Evolutionary conservation across 305 asterid species (phyloP).

Genomic region (Ajuga reptans): DNA sequence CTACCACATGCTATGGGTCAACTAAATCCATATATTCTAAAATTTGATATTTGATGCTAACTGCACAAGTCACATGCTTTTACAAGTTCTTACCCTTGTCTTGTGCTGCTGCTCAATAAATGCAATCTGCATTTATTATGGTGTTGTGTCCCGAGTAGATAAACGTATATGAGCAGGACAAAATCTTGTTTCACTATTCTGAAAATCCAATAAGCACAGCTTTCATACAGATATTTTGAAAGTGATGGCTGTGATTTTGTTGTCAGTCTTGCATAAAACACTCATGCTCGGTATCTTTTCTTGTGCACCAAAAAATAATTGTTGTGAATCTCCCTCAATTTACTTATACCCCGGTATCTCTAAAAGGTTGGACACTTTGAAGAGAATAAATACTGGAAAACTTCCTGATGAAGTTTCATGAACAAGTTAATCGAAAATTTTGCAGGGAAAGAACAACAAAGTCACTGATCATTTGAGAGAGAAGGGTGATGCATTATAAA

Average conservation of each 20-base stretch:
- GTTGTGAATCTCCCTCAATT: background rate
- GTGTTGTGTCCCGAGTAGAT: background rate
- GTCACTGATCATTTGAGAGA: background rate
- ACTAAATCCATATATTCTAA: background rate
- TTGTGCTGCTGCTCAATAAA: background rate
- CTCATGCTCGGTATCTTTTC: background rate
- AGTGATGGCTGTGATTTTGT: conserved; percentile 5
- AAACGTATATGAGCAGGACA: background rate
- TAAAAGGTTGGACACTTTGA: background rate
- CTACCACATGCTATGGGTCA: background rate
- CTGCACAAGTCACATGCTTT: background rate
- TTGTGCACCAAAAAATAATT: background rate
- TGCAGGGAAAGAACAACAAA: background rate
- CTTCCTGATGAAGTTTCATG: background rate
- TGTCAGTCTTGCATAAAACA: background rate
- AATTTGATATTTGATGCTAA: background rate
- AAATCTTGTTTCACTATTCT: background rate
- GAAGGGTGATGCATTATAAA: background rate
- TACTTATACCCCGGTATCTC: background rate
- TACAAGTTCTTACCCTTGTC: background rate
- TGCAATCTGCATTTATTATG: background rate
- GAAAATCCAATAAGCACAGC: background rate
- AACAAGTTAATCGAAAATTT: background rate
- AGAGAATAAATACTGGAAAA: background rate
- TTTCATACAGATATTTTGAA: background rate